Conservation (phyloP, 805 yeast species). For the Alloascoidea africana region DNA sequence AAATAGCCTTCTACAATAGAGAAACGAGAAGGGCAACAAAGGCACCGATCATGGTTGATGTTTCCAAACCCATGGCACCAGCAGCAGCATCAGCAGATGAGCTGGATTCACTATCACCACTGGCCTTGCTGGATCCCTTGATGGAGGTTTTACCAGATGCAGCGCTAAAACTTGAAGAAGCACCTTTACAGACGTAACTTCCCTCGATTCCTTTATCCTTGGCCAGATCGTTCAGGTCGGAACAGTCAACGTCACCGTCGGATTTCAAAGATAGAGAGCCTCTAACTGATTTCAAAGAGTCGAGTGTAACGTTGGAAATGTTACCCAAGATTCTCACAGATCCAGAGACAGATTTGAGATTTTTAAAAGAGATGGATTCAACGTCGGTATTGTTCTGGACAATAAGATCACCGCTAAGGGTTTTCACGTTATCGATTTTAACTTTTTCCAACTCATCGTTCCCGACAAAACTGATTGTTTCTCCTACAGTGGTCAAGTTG, state of each 20-base stretch:
- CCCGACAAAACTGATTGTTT: constrained; percentile 58
- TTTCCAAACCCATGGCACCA: not conserved
- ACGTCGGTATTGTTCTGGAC: constrained; percentile 75
- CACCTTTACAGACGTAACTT: not conserved
- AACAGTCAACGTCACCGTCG: constrained; percentile 68
- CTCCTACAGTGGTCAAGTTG: constrained; percentile 40
- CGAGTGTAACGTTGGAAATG: constrained; percentile 67
- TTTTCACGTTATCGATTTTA: constrained; percentile 53
- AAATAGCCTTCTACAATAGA: too few relatives aligned
- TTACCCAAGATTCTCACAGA: constrained; percentile 72
- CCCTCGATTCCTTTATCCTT: not conserved
- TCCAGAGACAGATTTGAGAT: constrained; percentile 69
- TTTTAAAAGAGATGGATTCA: constrained; percentile 47
- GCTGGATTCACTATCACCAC: not conserved
- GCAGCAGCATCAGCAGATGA: not conserved
- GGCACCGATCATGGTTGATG: not conserved
- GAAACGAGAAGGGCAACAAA: not conserved
- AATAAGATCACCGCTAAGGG: constrained; percentile 87
- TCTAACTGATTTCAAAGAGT: constrained; percentile 57
- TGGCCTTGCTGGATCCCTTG: not conserved
- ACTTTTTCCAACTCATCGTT: constrained; percentile 60
- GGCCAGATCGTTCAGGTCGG: constrained; percentile 31
- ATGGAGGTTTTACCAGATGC: not conserved
- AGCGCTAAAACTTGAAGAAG: not conserved
- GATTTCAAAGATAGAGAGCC: constrained; percentile 88